These are phyloP conservation scores for Carallia pectinifolia DNA, from an alignment of 345 rosid genomes.

Conservation along the genomic window DNA sequence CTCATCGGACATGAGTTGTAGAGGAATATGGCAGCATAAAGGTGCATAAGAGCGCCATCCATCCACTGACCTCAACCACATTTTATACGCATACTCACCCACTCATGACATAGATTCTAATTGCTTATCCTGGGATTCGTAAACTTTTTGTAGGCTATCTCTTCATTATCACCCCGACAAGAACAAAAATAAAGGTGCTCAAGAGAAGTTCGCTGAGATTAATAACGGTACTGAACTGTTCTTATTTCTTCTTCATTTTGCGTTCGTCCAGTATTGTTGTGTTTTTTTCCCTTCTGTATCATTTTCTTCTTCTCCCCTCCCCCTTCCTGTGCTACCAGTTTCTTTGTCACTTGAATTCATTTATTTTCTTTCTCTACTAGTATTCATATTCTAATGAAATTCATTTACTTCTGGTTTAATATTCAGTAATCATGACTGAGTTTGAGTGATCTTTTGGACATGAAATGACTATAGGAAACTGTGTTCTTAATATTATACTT, in stretches of 20 bases:
- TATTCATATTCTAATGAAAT: too few species aligned
- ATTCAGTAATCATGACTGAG: not conserved
- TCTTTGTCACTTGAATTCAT: not conserved
- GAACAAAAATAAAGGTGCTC: conserved; percentile 81
- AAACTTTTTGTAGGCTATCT: conserved; percentile 57
- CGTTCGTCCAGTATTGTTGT: not conserved
- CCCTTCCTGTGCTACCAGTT: not conserved
- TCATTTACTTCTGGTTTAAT: too few species aligned
- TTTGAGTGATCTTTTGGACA: not conserved
- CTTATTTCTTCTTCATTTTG: not conserved
- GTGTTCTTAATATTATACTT: not conserved
- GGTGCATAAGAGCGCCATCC: not conserved
- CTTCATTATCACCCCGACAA: conserved; percentile 89
- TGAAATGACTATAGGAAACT: not conserved
- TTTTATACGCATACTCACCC: not conserved
- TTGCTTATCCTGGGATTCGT: not conserved
- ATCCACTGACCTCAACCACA: not conserved
- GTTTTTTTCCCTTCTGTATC: not conserved
- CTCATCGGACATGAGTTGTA: not conserved
- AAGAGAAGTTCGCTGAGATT: conserved; percentile 84
- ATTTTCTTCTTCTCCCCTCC: not conserved
- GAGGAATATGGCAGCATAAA: too few species aligned
- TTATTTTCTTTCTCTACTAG: not conserved
- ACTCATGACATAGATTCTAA: not conserved
- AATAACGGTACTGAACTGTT: conserved; percentile 64